A percentile compares a stretch with the other conserved stretches of the same genome.
Evolutionary conservation across 495 filamentous ascomycete species (phyloP).

Genomic region (Hyaloscypha bicolor): DNA sequence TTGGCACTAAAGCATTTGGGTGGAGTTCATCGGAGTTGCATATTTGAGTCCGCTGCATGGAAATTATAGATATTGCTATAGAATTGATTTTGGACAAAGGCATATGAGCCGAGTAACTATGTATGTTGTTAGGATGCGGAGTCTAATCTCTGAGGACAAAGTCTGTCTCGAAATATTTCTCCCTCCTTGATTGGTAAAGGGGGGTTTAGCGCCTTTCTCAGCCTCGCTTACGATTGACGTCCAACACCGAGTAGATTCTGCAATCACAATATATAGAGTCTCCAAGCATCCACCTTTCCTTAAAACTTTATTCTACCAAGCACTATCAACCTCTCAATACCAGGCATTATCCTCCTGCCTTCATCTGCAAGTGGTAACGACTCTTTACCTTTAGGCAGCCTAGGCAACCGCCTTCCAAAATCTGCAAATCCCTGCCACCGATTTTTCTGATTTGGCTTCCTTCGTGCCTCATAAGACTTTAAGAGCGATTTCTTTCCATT

Average conservation of each 20-base stretch:
- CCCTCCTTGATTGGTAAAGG: background rate
- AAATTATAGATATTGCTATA: background rate
- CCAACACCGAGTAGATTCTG: background rate
- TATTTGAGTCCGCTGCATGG: background rate
- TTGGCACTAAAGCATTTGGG: constrained; percentile 4
- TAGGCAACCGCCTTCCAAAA: background rate
- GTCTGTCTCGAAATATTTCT: too few species aligned
- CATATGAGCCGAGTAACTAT: background rate
- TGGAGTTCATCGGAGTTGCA: background rate
- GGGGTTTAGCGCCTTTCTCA: background rate
- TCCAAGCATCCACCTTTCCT: background rate
- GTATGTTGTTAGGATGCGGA: background rate
- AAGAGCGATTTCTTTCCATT: background rate
- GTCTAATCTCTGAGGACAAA: background rate
- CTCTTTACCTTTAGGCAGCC: background rate
- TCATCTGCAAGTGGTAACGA: background rate
- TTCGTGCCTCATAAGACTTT: background rate
- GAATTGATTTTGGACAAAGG: background rate
- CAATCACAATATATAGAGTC: background rate
- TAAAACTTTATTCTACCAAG: background rate
- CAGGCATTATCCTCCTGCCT: background rate
- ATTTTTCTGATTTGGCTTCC: background rate
- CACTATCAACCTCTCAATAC: background rate
- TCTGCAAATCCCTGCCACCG: background rate
- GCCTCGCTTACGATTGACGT: background rate